Evolutionary conservation across 225 moss, liverwort and hornwort genomes (phyloP).

Genomic region (Marchantia paleacea): DNA sequence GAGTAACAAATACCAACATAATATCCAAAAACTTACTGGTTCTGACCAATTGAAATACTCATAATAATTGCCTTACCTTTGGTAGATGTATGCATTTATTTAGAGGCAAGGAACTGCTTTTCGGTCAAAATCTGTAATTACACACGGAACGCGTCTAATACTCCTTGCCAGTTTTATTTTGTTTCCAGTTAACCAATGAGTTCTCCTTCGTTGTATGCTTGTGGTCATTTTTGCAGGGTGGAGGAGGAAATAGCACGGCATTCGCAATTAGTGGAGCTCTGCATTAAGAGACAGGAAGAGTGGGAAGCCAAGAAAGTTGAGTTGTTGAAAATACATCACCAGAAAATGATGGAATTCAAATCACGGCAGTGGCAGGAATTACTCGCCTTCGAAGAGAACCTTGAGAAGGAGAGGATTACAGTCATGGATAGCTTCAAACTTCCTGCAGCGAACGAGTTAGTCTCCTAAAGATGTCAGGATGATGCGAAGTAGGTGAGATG

Average conservation of each 20-base stretch:
- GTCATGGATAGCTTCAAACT: conserved; percentile 36
- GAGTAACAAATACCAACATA: neutral
- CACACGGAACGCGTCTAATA: neutral
- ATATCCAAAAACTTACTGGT: neutral
- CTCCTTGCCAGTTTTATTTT: neutral
- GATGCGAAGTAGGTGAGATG: neutral
- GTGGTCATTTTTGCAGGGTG: conserved; percentile 14
- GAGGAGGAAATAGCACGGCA: conserved; percentile 43
- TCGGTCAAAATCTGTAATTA: neutral
- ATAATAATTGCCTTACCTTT: neutral
- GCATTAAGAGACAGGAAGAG: conserved; percentile 47
- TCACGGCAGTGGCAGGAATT: conserved; percentile 43
- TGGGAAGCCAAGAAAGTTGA: conserved; percentile 37
- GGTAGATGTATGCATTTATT: neutral
- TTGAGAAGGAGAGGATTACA: conserved; percentile 36
- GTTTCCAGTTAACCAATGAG: neutral
- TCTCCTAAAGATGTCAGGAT: neutral
- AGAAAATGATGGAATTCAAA: conserved; percentile 51
- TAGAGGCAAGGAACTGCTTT: neutral
- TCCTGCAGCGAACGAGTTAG: conserved; percentile 8
- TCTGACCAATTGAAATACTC: neutral
- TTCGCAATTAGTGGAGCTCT: conserved; percentile 35
- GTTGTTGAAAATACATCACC: conserved; percentile 41
- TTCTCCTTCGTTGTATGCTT: neutral
- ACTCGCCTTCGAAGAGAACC: conserved; percentile 29